These are phyloP conservation scores for Nymphaea colorata DNA, from an alignment of 164 flowering plant genomes.

Conservation along the genomic window DNA sequence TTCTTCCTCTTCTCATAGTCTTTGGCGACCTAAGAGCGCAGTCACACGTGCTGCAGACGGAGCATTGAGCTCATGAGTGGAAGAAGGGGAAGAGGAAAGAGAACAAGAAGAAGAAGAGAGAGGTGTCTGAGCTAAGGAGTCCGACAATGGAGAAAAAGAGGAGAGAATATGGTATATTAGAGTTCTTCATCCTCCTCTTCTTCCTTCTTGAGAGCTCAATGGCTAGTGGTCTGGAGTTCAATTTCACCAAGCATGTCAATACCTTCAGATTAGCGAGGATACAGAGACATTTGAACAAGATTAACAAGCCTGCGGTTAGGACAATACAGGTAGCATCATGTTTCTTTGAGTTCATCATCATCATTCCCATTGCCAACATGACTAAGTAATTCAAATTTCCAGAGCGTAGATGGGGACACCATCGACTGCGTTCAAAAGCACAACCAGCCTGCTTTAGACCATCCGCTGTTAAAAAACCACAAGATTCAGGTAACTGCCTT, in stretches of 20 bases:
- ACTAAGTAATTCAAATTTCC: slow-evolving; percentile 1
- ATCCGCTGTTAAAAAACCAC: slow-evolving; percentile 87
- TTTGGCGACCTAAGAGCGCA: background rate
- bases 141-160: background rate
- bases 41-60: background rate
- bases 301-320: slow-evolving; percentile 53
- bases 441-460: slow-evolving; percentile 93
- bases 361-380: background rate
- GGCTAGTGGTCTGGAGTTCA: slow-evolving; percentile 18
- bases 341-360: background rate
- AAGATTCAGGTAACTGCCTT: slow-evolving; percentile 64
- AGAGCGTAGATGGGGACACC: slow-evolving; percentile 97
- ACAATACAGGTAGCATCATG: slow-evolving; percentile 45
- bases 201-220: slow-evolving; percentile 4
- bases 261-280: slow-evolving; percentile 57
- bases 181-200: slow-evolving; percentile 1
- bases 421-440: slow-evolving; percentile 79
- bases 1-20: background rate
- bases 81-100: background rate
- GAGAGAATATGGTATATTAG: background rate
- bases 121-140: background rate
- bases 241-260: slow-evolving; percentile 48
- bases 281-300: slow-evolving; percentile 43
- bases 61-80: background rate
- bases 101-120: background rate